Evolutionary conservation across 495 filamentous ascomycete species (phyloP), one percentile per base, ranked within the genome.

Genomic region (Elasticomyces elasticus): DNA sequence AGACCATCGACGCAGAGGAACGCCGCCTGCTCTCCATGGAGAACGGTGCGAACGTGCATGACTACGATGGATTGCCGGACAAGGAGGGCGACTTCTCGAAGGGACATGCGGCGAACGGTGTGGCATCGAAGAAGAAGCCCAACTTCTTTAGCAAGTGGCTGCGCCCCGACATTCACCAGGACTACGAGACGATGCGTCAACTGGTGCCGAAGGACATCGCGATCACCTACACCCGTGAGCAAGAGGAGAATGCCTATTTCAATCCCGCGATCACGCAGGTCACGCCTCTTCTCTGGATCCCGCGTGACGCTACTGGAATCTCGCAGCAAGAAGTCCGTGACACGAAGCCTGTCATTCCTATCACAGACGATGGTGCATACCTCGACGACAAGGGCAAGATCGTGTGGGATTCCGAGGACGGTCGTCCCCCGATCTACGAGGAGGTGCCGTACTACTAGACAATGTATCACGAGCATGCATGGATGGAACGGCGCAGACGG

Each of bases 131-230:
- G 43, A 71, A 75, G 61, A 72, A 78, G 62, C 70, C 74, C 20
- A 80, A 77, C 66, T 64, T 82, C 55, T 54, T 97, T 20, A 59
- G 69, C 53, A 85, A 84, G 58, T 95, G 83, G 69, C 68, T 95
- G 44, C 81, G 81, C 57, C 91, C 91, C 0, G 85, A 94, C 73
- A 73, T 78, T 51, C 86, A 89, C 66, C 67, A 75, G 45, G 79
- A 84, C 67, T 95, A 94, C 66, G 64, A 72, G 13, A 74, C 80
- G 23, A 74, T 94, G 60, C 86, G 89, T 26, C 76, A 76, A 19
- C 72, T 87, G 25, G 80, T 92, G 5, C 87, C 89, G 1, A 75
- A 72, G 42, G 69, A 71, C 27, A 66, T 77, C 17, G 69, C 71
- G 25, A 68, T 72, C 24, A 62, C 69, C 19, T 82, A 86, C 60